phyloP scores from a whole-genome alignment of 1,284 basidiomycete genomes.

The Puccinia hordei region DNA sequence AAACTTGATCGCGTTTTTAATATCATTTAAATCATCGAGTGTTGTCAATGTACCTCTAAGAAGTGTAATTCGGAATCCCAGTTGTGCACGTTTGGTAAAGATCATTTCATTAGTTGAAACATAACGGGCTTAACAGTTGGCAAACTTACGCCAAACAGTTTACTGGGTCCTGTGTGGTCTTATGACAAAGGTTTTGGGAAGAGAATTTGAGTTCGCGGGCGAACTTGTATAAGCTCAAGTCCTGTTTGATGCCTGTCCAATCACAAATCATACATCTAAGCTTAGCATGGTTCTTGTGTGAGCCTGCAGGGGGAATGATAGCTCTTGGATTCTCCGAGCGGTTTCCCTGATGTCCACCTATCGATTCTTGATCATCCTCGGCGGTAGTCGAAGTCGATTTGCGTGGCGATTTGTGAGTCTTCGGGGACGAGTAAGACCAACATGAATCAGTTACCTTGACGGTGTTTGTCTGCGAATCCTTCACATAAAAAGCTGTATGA shows the following conservation, averaged over 20 bases:
- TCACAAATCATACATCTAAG: constrained; percentile 1
- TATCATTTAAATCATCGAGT: not conserved
- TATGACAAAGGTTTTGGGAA: not conserved
- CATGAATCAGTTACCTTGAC: constrained; percentile 8
- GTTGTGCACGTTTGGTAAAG: not conserved
- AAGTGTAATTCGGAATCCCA: not conserved
- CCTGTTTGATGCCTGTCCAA: constrained; percentile 21
- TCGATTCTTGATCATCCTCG: not conserved
- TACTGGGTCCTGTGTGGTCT: not conserved
- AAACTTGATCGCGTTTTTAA: constrained; percentile 2
- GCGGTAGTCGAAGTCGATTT: not conserved
- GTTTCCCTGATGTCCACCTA: not conserved
- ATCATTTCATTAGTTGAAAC: not conserved
- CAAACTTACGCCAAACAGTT: constrained; percentile 20
- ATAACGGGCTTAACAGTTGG: not conserved
- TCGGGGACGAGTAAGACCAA: constrained; percentile 4
- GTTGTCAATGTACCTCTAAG: constrained; percentile 18
- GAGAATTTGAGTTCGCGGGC: not conserved
- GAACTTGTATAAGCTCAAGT: constrained; percentile 21
- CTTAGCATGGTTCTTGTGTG: constrained; percentile 12
- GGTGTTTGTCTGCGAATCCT: not conserved
- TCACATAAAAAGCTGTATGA: constrained; percentile 5
- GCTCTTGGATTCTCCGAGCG: not conserved
- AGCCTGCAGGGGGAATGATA: not conserved
- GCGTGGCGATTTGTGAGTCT: not conserved